Base-by-base conservation (phyloP, 148 eudicot species). In the Simmondsia chinensis region DNA sequence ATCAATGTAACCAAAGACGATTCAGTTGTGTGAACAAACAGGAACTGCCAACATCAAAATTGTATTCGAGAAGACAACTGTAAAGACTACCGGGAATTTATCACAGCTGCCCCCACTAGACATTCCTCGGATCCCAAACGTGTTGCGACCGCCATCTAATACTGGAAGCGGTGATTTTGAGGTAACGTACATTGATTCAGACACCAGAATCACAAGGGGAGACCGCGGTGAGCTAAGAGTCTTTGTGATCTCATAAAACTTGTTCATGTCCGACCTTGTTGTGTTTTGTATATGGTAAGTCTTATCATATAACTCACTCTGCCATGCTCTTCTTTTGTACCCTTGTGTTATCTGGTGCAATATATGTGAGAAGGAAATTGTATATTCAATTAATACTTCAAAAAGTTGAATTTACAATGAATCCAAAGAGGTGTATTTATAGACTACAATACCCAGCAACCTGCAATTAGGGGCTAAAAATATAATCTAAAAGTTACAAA, bases 221-320 rank as follows among this genome's bases (percentile, higher is more conserved):
- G 95, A 89, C 49, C 68, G 83, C 54, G 79, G 46, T 16, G 95
- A 89, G 84, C 85, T 85, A 2, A 74, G 95, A 68, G 97, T 89
- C 39, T 89, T 89, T 22, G 95, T 76, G 37, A 66, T 85, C 54
- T 46, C 85, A 0, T 89, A 57, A 68, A n/a, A n/a, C n/a, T n/a
- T n/a, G n/a, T n/a, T n/a, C n/a, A n/a, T n/a, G n/a, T n/a, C n/a
- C n/a, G n/a, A n/a, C n/a, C n/a, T n/a, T n/a, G n/a, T n/a, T n/a
- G n/a, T n/a, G n/a, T n/a, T n/a, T n/a, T n/a, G n/a, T n/a, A n/a
- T n/a, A n/a, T n/a, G n/a, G n/a, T n/a, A n/a, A n/a, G n/a, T n/a
- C n/a, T n/a, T n/a, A n/a, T n/a, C n/a, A n/a, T n/a, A n/a, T n/a
- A n/a, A n/a, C n/a, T n/a, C n/a, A n/a, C n/a, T n/a, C n/a, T n/a